Conservation (phyloP, 768 basidiomycete genomes). For the Lactifluus piperatus region DNA sequence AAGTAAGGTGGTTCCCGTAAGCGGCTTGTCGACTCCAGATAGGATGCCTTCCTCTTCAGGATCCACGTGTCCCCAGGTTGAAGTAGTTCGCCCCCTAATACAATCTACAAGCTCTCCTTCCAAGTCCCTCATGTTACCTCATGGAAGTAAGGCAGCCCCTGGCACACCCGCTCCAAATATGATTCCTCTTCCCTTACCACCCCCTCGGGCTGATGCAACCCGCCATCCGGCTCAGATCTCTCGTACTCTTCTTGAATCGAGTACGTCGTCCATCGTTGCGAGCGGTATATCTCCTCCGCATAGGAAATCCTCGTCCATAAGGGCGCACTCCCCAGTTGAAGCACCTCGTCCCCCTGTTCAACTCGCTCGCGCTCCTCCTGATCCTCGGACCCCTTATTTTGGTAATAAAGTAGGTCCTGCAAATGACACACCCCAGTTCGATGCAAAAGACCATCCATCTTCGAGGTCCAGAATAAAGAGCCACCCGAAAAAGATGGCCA, state of each 20-base stretch:
- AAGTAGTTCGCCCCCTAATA: background rate
- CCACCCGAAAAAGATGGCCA: constrained; percentile 6
- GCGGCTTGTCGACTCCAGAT: background rate
- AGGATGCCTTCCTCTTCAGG: background rate
- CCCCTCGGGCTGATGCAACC: background rate
- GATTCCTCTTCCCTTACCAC: background rate
- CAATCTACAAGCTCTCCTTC: background rate
- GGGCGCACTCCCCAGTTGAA: background rate
- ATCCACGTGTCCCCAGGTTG: background rate
- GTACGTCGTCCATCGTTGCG: background rate
- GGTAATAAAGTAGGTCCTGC: background rate
- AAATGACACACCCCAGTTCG: background rate
- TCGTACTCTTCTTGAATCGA: background rate
- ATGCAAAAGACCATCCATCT: background rate
- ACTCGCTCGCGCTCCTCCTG: background rate
- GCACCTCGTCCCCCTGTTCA: background rate
- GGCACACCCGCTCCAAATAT: background rate
- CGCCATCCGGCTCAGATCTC: background rate
- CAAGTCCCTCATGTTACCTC: background rate
- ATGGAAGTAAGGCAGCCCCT: background rate
- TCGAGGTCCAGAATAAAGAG: constrained; percentile 5
- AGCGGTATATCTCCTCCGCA: background rate
- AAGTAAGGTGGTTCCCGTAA: background rate
- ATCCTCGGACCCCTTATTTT: background rate
- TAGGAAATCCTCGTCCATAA: background rate